phyloP scores from a whole-genome alignment of 805 yeast species.

The Candida palmyrensis region DNA sequence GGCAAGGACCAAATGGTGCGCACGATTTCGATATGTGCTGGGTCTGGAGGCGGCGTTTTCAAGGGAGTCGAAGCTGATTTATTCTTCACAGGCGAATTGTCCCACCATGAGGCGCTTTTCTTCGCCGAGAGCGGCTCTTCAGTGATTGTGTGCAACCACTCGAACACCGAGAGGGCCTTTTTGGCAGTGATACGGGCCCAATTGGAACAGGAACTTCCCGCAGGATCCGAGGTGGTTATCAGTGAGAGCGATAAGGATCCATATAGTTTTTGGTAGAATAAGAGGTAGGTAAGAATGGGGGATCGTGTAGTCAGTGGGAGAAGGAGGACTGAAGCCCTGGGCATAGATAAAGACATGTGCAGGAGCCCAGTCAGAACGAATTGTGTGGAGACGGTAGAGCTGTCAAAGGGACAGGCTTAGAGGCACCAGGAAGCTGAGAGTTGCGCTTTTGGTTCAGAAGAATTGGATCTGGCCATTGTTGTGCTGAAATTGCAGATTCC shows the following conservation, averaged over 20 bases:
- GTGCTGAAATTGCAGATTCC: too few species aligned
- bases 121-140: slow-evolving; percentile 66
- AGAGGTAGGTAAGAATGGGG: background rate
- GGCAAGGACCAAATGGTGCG: slow-evolving; percentile 35
- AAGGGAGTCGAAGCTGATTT: slow-evolving; percentile 60
- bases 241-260: slow-evolving; percentile 67
- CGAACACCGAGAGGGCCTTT: slow-evolving; percentile 90
- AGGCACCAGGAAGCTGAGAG: too few species aligned
- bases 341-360: too few species aligned
- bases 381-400: too few species aligned
- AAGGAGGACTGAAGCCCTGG: too few species aligned
- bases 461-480: too few species aligned
- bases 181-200: slow-evolving; percentile 48
- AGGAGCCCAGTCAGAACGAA: too few species aligned
- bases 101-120: slow-evolving; percentile 85
- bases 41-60: slow-evolving; percentile 83
- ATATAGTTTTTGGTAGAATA: slow-evolving; percentile 21
- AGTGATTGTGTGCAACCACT: slow-evolving; percentile 79
- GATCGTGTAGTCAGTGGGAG: too few species aligned
- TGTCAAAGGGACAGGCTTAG: too few species aligned
- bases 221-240: slow-evolving; percentile 40
- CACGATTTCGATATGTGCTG: slow-evolving; percentile 92
- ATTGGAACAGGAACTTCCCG: slow-evolving; percentile 40
- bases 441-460: too few species aligned
- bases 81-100: slow-evolving; percentile 85